A percentile compares a stretch with the other conserved stretches of the same genome.
phyloP scores from a whole-genome alignment of 305 asterid species.

The Rubia balearica region DNA sequence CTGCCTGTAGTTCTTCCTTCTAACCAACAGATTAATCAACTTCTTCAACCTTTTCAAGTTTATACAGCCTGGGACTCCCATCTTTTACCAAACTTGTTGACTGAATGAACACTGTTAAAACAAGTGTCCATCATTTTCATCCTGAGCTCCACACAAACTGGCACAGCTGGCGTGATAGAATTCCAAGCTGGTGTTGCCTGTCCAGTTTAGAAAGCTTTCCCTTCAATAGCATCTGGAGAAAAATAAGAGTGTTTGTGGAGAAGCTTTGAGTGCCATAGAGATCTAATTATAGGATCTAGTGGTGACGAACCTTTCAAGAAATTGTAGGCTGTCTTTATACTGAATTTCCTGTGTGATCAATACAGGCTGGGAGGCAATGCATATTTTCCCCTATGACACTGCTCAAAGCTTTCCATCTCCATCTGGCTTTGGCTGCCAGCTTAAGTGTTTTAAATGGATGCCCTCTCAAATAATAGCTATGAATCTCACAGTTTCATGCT shows the following conservation, averaged over 20 bases:
- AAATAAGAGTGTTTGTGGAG: background rate
- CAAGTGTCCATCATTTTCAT: no score
- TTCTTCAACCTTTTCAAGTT: no score
- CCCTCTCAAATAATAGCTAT: background rate
- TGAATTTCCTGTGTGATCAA: no score
- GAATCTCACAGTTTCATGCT: no score
- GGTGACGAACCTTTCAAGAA: background rate
- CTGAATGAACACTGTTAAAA: no score
- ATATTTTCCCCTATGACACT: background rate
- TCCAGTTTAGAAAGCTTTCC: background rate
- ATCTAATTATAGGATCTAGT: no score
- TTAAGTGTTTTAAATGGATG: background rate
- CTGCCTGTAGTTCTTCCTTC: background rate
- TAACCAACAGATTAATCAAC: no score
- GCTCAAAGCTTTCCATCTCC: background rate
- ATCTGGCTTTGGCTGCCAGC: background rate
- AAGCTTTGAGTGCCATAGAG: background rate
- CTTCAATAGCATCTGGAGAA: no score
- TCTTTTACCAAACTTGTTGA: no score
- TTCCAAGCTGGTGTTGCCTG: background rate
- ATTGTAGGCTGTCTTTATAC: background rate
- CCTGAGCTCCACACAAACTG: background rate
- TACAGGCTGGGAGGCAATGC: background rate
- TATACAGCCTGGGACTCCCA: background rate
- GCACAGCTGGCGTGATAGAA: background rate